These are phyloP conservation scores for Plenodomus lindquistii DNA, from an alignment of 2,329 filamentous ascomycete genomes.

Conservation along the genomic window DNA sequence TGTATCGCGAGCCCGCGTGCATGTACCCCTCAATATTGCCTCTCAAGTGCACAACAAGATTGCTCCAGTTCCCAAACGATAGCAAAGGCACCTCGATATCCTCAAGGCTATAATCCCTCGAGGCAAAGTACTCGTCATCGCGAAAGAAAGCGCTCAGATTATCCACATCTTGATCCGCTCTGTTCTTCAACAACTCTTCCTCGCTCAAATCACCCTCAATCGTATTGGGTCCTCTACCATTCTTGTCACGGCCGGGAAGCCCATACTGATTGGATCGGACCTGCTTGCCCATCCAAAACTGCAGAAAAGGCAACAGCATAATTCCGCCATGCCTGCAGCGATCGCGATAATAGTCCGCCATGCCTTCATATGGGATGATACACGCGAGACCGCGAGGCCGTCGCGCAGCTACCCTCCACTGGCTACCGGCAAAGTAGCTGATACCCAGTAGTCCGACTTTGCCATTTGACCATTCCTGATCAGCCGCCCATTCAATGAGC, in stretches of 20 bases:
- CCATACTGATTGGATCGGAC: constrained; percentile 72
- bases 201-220: constrained; percentile 62
- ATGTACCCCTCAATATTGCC: constrained; percentile 70
- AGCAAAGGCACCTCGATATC: constrained; percentile 71
- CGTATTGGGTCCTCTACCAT: constrained; percentile 60
- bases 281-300: constrained; percentile 59
- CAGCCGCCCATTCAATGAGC: constrained; percentile 57
- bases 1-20: constrained; percentile 66
- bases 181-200: constrained; percentile 55
- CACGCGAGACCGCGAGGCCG: constrained; percentile 56
- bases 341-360: constrained; percentile 59
- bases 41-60: constrained; percentile 68
- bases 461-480: constrained; percentile 55
- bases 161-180: constrained; percentile 44
- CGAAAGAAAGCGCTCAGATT: constrained; percentile 56
- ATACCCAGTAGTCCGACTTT: constrained; percentile 58
- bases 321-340: constrained; percentile 47
- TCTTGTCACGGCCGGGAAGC: constrained; percentile 51
- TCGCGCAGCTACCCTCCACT: constrained; percentile 59
- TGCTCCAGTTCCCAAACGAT: constrained; percentile 72
- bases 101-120: constrained; percentile 65
- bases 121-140: constrained; percentile 66
- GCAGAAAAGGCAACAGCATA: rapidly evolving
- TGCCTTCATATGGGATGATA: constrained; percentile 61
- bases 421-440: constrained; percentile 57